Evolutionary conservation across 139 green algal genomes (phyloP), one percentile per base, ranked within the genome.

Genomic region (Closterium sp.): DNA sequence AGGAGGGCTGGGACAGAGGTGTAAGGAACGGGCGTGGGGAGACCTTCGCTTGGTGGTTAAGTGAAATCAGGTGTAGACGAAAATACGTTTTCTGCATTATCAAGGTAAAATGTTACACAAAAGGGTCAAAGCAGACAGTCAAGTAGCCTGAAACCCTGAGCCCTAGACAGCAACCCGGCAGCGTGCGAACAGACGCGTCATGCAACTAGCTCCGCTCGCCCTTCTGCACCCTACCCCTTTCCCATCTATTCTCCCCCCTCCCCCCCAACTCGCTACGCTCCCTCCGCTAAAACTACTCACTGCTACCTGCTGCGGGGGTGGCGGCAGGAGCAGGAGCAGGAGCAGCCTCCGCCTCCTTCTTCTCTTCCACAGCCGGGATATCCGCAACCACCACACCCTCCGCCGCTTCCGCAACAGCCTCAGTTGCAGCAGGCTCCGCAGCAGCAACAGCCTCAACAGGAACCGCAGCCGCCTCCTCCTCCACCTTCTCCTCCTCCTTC

Each of bases 251-350:
- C 62, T 73, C 50, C 50, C 50, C 50, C 17, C 17, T 45, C 38
- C 5, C 38, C 38, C n/a, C n/a, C n/a, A n/a, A n/a, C n/a, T n/a
- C n/a, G n/a, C n/a, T 45, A 45, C 28, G 1, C 87, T 79, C 28
- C 87, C 87, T 9, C 87, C 73, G 10, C 87, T 62, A 42, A n/a
- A n/a, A 9, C 28, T 31, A 50, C 28, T 31, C 30, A 42, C 30
- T 89, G 32, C 87, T 62, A 31, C 29, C 85, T 92, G 31, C 62
- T 79, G 89, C 73, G 21, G 89, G 38, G 24, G 45, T 91, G 84
- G 89, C 90, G 38, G 89, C 70, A 73, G 70, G 90, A 13, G 88
- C 92, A 88, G n/a, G n/a, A n/a, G n/a, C n/a, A n/a, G 86, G 27
- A 13, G 86, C 86, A 89, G 28, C 30, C 30, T 50, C 31, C n/a